Conservation (phyloP, 371 early-diverging fungal species). For the Circinella minor region DNA sequence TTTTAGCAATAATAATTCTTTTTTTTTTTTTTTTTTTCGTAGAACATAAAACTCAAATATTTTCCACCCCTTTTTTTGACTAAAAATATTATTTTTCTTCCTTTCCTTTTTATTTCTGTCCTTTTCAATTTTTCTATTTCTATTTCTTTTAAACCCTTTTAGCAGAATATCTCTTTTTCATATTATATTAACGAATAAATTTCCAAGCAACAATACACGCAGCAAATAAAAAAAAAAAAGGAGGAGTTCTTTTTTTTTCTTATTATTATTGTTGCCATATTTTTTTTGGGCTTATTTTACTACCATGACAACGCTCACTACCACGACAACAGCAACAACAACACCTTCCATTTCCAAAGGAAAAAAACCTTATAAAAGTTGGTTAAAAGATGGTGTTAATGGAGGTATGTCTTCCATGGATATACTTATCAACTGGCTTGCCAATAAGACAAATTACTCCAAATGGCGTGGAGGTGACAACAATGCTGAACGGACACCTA, state of each 20-base stretch:
- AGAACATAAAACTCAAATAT: too few relatives aligned
- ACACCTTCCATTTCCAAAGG: constrained; percentile 11
- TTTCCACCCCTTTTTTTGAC: too few relatives aligned
- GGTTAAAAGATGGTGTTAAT: constrained; percentile 56
- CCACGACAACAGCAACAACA: constrained; percentile 1
- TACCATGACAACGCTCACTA: neutral
- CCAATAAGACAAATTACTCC: constrained; percentile 42
- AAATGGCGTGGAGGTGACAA: constrained; percentile 54
- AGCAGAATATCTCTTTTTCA: too few relatives aligned
- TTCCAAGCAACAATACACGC: too few relatives aligned
- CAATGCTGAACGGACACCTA: constrained; percentile 47
- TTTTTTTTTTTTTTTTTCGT: too few relatives aligned
- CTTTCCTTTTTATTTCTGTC: too few relatives aligned
- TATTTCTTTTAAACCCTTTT: too few relatives aligned
- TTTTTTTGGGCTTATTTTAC: neutral
- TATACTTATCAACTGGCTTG: constrained; percentile 45
- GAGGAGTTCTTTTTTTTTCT: too few relatives aligned
- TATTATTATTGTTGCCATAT: neutral
- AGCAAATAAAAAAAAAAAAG: too few relatives aligned
- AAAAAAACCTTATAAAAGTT: constrained; percentile 54
- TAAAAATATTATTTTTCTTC: too few relatives aligned
- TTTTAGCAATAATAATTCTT: neutral
- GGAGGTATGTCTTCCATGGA: constrained; percentile 54
- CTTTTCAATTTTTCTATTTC: too few relatives aligned
- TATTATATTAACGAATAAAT: too few relatives aligned